A percentile compares a stretch with the other conserved stretches of the same genome.
phyloP scores from a whole-genome alignment of 257 asterid genomes.

The Solanum neorickii region DNA sequence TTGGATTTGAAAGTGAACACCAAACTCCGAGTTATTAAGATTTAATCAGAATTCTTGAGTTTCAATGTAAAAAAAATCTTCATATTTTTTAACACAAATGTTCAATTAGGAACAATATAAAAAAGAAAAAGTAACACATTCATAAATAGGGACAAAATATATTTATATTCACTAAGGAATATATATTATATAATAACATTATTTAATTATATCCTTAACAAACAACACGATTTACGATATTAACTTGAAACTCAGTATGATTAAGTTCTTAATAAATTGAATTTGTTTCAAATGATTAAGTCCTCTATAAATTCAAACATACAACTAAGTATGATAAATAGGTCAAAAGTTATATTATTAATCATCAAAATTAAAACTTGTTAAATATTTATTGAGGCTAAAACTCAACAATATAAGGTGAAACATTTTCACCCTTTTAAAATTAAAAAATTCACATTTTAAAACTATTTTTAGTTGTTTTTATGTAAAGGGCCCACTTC shows the following conservation, averaged over 20 bases:
- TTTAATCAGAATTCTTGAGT: too few species aligned
- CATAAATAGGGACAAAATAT: neutral
- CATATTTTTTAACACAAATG: too few species aligned
- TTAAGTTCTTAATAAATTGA: neutral
- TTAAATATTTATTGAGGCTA: neutral
- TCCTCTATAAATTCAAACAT: neutral
- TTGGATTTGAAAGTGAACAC: neutral
- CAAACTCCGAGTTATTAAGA: neutral
- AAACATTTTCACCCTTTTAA: neutral
- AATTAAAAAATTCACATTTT: neutral
- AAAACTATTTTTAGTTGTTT: neutral
- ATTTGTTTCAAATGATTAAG: too few species aligned
- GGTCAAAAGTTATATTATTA: neutral
- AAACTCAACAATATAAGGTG: neutral
- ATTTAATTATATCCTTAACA: too few species aligned
- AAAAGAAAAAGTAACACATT: too few species aligned
- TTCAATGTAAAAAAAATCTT: too few species aligned
- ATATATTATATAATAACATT: too few species aligned
- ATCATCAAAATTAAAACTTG: neutral
- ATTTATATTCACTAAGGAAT: too few species aligned
- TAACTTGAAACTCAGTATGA: too few species aligned
- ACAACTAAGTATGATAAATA: neutral
- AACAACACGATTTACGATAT: too few species aligned
- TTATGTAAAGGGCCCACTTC: neutral
- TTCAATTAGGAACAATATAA: neutral